These are phyloP conservation scores for Hypoxylon sp. DNA, from an alignment of 2,329 filamentous ascomycete species.

Conservation along the genomic window DNA sequence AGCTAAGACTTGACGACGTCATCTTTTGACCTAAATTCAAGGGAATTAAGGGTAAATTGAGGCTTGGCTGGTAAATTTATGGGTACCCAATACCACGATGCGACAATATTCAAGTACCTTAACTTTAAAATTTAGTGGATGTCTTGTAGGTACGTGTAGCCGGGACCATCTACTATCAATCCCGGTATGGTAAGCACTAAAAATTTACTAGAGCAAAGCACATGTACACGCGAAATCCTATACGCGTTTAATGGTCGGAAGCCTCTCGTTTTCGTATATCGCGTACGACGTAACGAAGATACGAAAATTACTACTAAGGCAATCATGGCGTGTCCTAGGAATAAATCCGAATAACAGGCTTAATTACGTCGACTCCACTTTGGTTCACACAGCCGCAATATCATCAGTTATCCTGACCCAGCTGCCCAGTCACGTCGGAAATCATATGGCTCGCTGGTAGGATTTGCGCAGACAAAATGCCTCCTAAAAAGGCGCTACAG, in stretches of 20 bases:
- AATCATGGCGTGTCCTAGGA: not conserved
- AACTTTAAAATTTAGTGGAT: conserved; percentile 15
- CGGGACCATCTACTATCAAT: not conserved
- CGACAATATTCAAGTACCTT: conserved; percentile 3
- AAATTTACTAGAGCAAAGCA: conserved; percentile 16
- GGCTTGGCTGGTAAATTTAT: not conserved
- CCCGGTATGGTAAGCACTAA: conserved; percentile 9
- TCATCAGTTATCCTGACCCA: not conserved
- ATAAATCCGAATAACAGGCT: not conserved
- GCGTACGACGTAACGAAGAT: conserved; percentile 1
- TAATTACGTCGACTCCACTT: not conserved
- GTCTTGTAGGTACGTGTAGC: not conserved
- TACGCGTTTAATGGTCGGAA: conserved; percentile 26
- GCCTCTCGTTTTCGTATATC: conserved; percentile 20
- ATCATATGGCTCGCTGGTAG: conserved; percentile 18
- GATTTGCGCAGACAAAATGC: conserved; percentile 38
- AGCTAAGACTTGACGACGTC: conserved; percentile 27
- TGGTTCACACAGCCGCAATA: not conserved
- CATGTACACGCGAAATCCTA: conserved; percentile 16
- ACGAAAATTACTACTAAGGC: not conserved
- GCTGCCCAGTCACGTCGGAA: not conserved
- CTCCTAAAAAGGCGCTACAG: conserved; percentile 41
- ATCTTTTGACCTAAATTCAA: conserved; percentile 5
- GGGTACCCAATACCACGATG: conserved; percentile 10
- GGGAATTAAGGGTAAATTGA: not conserved